phyloP scores from a whole-genome alignment of 2,329 filamentous ascomycete genomes.

The Aspergillus udagawae region DNA sequence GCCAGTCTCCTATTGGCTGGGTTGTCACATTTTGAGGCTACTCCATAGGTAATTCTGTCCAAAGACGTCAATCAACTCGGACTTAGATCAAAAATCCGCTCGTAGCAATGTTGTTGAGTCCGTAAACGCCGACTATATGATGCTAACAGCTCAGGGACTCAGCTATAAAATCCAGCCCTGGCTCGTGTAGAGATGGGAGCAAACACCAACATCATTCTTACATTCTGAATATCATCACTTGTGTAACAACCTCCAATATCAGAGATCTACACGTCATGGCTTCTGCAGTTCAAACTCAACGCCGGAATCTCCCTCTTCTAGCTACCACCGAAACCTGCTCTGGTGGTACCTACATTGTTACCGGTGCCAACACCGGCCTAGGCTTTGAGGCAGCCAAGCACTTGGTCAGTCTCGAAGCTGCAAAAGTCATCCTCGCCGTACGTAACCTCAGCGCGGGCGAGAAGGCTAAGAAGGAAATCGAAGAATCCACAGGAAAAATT shows the following conservation, averaged over 20 bases:
- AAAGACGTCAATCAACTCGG: too few relatives aligned
- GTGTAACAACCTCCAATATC: too few relatives aligned
- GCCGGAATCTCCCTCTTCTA: slow-evolving; percentile 3
- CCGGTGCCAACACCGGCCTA: slow-evolving; percentile 6
- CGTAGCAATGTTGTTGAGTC: too few relatives aligned
- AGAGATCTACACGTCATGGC: not conserved
- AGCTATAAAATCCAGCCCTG: too few relatives aligned
- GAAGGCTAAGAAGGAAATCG: slow-evolving; percentile 3
- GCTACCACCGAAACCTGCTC: not conserved
- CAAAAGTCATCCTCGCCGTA: slow-evolving; percentile 4
- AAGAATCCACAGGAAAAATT: slow-evolving; percentile 2
- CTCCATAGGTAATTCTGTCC: not conserved
- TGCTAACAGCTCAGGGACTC: too few relatives aligned
- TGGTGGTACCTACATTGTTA: slow-evolving; percentile 8
- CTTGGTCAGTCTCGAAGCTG: slow-evolving; percentile 2
- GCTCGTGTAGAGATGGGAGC: too few relatives aligned
- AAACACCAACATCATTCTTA: too few relatives aligned
- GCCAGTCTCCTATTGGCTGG: not conserved
- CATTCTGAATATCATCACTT: too few relatives aligned
- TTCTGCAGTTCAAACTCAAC: not conserved
- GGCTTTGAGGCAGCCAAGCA: slow-evolving; percentile 7
- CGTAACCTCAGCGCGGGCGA: slow-evolving; percentile 7
- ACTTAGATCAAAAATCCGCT: too few relatives aligned
- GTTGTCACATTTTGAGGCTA: not conserved
- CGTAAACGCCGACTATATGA: too few relatives aligned